Base-by-base conservation (phyloP, 306 rosid species). In the Vigna angularis region DNA sequence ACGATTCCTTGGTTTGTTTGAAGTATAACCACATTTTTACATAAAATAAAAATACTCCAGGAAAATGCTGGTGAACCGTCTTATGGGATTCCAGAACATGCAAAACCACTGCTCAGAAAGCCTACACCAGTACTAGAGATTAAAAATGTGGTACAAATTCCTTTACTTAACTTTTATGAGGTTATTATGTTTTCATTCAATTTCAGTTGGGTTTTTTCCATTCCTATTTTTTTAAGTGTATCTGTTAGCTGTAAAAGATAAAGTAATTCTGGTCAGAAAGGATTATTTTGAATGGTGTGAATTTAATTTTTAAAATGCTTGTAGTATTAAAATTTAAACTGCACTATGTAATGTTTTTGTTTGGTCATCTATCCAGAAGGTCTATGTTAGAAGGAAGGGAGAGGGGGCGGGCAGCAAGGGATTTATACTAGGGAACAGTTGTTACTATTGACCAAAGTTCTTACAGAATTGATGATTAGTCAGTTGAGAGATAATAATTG, bases 81-180 rank as follows among this genome's bases (percentile, higher is more conserved):
- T 62, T 88, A 95, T 89, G 85, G 67, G 66, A 84, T 91, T 84
- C 97, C 98, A 16, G 93, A 93, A 76, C 93, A 85, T 81, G 96
- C 95, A 72, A 86, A 83, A 87, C 87, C 93, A 56, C 91, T 95
- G 73, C 96, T 93, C 56, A 79, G 82, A 84, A 86, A 81, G 83
- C 89, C 99, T 5, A 89, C 96, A 13, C 79, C 81, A 77, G 90
- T 95, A 73, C 73, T 95, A 49, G 90, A 88, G 88, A 88, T 95
- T 64, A 90, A 87, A 79, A 85, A 91, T 82, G 91, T 95, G 99
- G 99, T 95, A 93, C 38, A 85, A 4, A 9, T 11, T 68, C 14
- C 67, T 62, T 68, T 13, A 18, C 59, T 42, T 15, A 12, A 51
- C n/a, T 53, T 55, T 36, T 24, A 13, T n/a, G 32, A 16, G 58